Evolutionary conservation across 345 rosid genomes (phyloP), one percentile per base, ranked within the genome.

Genomic region (Eucalyptus marginata): DNA sequence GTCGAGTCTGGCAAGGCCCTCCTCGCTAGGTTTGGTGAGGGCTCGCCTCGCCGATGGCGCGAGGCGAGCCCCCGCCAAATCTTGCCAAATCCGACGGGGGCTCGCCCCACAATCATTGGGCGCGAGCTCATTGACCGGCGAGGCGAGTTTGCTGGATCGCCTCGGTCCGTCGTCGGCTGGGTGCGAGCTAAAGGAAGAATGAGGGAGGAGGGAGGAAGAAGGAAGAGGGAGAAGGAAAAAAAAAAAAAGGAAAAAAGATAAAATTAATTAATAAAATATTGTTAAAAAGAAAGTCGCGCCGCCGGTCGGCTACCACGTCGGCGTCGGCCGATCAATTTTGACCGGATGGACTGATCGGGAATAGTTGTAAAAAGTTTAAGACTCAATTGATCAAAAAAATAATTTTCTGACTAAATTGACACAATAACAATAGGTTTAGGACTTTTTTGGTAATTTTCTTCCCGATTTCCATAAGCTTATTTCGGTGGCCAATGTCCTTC

Each of bases 131-230:
- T 2, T 15, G 5, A 49, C 0, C 4, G 0, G 14, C 15, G 5
- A 49, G 50, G 50, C 5, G 5, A 49, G 15, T 49, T 4, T 0
- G 5, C 5, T 0, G 6, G 1, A 49, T 49, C 2, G 0, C 50
- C 16, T 49, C 2, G 0, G 5, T 13, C 2, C 2, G 0, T 0
- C 1, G 14, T 49, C 49, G 2, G 2, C 4, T 12, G 0, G 50
- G 50, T 1, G 1, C 15, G 0, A 49, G 50, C 50, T 13, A 13
- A 49, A 49, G 50, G 50, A 49, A 13, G 15, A 49, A 49, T 5
- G 50, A 47, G 49, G 49, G 49, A 47, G 49, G 49, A 47, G 50
- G 14, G 50, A 49, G 50, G 14, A 12, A 12, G 50, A 44, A 12
- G 14, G 14, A 4, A 49, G 50, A 49, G 5, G 14, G 50, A 49